Evolutionary conservation across 441 rosid species (phyloP).

Genomic region (Arabidopsis hybrid): DNA sequence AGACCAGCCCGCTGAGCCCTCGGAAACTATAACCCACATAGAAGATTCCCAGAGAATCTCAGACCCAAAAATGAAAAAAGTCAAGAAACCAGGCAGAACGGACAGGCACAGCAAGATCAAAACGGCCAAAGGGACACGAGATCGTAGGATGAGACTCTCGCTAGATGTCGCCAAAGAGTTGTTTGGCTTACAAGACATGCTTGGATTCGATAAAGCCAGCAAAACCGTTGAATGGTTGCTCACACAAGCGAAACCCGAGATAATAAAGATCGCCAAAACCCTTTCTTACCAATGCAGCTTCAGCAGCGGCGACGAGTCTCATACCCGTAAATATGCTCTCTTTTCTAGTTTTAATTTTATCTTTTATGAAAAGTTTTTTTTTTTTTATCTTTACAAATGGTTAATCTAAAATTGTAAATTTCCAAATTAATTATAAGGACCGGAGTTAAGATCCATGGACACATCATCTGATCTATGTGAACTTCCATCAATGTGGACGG

Average conservation of each 20-base stretch:
- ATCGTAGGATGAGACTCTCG: constrained; percentile 90
- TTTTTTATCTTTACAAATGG: constrained; percentile 3
- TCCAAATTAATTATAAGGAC: constrained; percentile 19
- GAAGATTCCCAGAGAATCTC: constrained; percentile 47
- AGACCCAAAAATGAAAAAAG: constrained; percentile 35
- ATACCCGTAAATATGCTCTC: constrained; percentile 33
- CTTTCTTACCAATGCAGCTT: constrained; percentile 33
- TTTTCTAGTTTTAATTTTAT: not conserved
- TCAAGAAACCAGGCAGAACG: constrained; percentile 58
- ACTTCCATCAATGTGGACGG: constrained; percentile 40
- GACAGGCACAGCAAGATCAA: constrained; percentile 93
- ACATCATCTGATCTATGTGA: constrained; percentile 41
- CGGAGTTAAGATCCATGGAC: constrained; percentile 41
- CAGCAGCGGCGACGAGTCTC: constrained; percentile 44
- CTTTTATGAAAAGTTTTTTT: not conserved
- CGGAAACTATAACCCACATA: constrained; percentile 45
- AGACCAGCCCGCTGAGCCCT: constrained; percentile 31
- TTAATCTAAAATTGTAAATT: constrained; percentile 8
- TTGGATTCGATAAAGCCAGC: constrained; percentile 86
- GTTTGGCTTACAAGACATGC: constrained; percentile 87
- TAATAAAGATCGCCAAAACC: constrained; percentile 50
- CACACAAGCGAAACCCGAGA: constrained; percentile 61
- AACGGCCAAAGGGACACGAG: constrained; percentile 88
- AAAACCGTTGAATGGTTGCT: constrained; percentile 96
- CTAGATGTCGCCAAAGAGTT: constrained; percentile 77